Evolutionary conservation across 2,329 filamentous ascomycete genomes (phyloP), one percentile per base, ranked within the genome.

Genomic region (Cryphonectria carpinicola): DNA sequence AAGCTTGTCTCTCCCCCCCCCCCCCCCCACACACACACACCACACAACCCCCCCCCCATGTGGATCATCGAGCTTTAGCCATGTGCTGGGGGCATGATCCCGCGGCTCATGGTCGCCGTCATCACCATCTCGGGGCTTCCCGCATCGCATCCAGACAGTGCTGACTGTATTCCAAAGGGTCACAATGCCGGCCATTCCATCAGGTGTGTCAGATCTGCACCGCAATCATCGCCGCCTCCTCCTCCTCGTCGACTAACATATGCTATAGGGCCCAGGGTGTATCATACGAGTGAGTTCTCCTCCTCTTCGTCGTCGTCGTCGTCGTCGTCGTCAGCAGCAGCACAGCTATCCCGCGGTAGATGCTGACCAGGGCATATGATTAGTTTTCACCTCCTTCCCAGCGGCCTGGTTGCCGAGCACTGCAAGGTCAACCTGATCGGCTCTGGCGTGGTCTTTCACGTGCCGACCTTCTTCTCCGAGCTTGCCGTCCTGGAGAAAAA

Each of bases 331-430:
- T 28, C 28, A 28, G 28, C 2, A 22, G 28, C 60, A 39, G 49
- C 37, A 5, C 35, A 37, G 35, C 49, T n/a, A 13, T 37, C 13
- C 10, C 10, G 35, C 32, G 8, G 7, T 35, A 5, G 4, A 19
- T 32, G 22, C 65, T 67, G 46, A 67, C 4, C 37, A 39, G 25
- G 37, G 11, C 37, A 39, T 8, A 39, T 8, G 14, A 64, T 22
- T 19, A 19, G 85, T 80, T 87, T 88, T 74, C 88, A 91, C 78
- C 86, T 92, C 71, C 81, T 91, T 65, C 88, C 90, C 35, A 92
- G 89, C 69, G 93, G 93, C 71, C 86, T 95, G 72, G 85, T 95
- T 74, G 93, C 92, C 78, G 90, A 91, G 8, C 83, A 83, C 60
- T 92, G 88, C 79, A 28, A 64, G 28, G 85, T 89, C 76, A 95